Evolutionary conservation across 805 yeast genomes (phyloP).

Genomic region (Lachancea lanzarotensis): DNA sequence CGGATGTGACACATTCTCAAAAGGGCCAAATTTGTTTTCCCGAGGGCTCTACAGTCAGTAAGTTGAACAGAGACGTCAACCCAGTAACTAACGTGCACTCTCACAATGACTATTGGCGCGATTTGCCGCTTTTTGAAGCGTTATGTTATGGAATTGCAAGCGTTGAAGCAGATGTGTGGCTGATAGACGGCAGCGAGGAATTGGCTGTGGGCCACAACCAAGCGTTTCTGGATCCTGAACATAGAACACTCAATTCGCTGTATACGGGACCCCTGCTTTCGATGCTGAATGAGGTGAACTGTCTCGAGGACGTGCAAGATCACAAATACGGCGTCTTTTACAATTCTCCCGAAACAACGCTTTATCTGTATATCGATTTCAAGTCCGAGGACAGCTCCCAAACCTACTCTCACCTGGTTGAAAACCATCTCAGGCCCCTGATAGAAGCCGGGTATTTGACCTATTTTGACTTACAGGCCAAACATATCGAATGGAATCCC

Average conservation of each 20-base stretch:
- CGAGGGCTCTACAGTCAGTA: conserved; percentile 15
- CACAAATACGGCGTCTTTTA: conserved; percentile 33
- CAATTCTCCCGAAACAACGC: conserved; percentile 41
- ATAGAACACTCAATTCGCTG: conserved; percentile 41
- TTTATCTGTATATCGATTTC: conserved; percentile 58
- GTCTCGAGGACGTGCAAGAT: conserved; percentile 12
- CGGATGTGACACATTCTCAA: background rate
- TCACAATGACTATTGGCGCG: conserved; percentile 66
- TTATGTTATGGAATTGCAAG: conserved; percentile 45
- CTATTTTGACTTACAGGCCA: conserved; percentile 35
- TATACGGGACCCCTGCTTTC: conserved; percentile 49
- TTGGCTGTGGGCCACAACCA: conserved; percentile 60
- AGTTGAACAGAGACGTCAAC: conserved; percentile 22
- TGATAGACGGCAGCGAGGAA: conserved; percentile 32
- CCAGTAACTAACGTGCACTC: conserved; percentile 42
- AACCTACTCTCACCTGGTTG: conserved; percentile 42
- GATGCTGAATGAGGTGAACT: conserved; percentile 46
- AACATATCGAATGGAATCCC: conserved; percentile 43
- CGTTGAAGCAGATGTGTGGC: conserved; percentile 66
- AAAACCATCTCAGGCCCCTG: conserved; percentile 40
- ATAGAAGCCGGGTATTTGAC: conserved; percentile 46
- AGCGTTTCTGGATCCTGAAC: conserved; percentile 36
- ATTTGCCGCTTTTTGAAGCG: conserved; percentile 53
- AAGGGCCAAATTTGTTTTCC: conserved; percentile 11
- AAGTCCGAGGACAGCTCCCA: conserved; percentile 41